Evolutionary conservation across 2,329 filamentous ascomycete species (phyloP).

Genomic region (Hymenoscyphus scutula): DNA sequence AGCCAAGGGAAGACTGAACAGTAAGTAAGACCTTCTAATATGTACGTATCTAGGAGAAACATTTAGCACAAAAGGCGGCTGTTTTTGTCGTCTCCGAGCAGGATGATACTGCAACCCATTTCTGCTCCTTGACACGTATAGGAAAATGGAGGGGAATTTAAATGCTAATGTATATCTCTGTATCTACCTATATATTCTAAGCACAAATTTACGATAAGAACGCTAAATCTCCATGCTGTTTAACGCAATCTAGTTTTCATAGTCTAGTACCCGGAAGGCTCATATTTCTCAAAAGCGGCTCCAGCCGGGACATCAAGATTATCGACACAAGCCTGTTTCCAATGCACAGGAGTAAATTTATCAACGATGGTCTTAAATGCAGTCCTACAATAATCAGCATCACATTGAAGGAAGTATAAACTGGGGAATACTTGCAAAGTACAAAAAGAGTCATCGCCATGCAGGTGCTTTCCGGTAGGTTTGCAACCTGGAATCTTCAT

Average conservation of each 20-base stretch:
- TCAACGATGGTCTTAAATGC: conserved; percentile 93
- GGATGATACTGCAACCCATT: background rate
- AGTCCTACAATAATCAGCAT: conserved; percentile 46
- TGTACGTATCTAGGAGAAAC: too few species aligned
- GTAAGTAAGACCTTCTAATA: too few species aligned
- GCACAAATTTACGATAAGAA: background rate
- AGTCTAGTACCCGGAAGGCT: conserved; percentile 35
- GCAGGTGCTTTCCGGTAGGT: conserved; percentile 73
- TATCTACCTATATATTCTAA: background rate
- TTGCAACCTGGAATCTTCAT: conserved; percentile 82
- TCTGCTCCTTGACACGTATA: background rate
- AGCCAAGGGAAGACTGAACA: too few species aligned
- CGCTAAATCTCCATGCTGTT: background rate
- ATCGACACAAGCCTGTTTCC: conserved; percentile 61
- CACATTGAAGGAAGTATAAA: background rate
- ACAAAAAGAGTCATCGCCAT: conserved; percentile 85
- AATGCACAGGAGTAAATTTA: conserved; percentile 80
- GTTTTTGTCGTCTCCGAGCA: too few species aligned
- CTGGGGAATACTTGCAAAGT: conserved; percentile 64
- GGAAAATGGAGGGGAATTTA: too few species aligned
- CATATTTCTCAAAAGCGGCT: conserved; percentile 32
- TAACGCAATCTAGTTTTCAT: too few species aligned
- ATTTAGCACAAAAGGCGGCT: too few species aligned
- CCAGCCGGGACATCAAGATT: conserved; percentile 47
- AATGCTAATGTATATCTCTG: background rate